Conservation (phyloP, 2,329 filamentous ascomycete species). For the Metarhizium anisopliae region DNA sequence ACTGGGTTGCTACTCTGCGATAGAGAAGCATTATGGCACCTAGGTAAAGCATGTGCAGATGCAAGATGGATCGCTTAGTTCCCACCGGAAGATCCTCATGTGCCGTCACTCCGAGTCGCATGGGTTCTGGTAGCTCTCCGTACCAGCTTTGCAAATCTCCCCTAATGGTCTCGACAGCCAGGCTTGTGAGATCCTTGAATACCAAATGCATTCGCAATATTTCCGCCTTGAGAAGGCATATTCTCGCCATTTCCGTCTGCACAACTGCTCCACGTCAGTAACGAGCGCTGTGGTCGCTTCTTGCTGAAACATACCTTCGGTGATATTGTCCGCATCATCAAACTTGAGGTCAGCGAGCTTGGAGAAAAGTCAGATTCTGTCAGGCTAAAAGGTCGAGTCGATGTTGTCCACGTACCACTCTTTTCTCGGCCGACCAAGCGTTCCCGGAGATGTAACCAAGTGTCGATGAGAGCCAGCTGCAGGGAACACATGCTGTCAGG, state of each 20-base stretch:
- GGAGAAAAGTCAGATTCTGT: not conserved
- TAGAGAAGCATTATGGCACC: constrained; percentile 5
- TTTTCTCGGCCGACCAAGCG: not conserved
- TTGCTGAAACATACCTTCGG: not conserved
- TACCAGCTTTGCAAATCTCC: constrained; percentile 5
- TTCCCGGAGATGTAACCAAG: constrained; percentile 6
- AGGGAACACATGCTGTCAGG: not conserved
- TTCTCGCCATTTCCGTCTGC: constrained; percentile 7
- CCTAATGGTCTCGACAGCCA: not conserved
- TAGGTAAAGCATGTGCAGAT: constrained; percentile 5
- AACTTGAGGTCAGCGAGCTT: constrained; percentile 3
- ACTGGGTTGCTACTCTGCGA: constrained; percentile 2
- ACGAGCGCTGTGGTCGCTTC: not conserved
- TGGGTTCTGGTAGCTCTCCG: not conserved
- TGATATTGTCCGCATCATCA: not conserved
- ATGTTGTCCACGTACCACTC: not conserved
- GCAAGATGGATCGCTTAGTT: constrained; percentile 2
- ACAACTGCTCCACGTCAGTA: constrained; percentile 1
- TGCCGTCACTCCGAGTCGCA: not conserved
- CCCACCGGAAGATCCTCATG: constrained; percentile 1
- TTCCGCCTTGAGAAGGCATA: constrained; percentile 5
- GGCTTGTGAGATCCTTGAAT: constrained; percentile 1
- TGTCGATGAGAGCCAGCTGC: constrained; percentile 5
- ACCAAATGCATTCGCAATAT: constrained; percentile 6
- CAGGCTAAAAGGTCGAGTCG: not conserved